A percentile compares a stretch with the other conserved stretches of the same genome.
Conservation (phyloP, 2,329 filamentous ascomycete species). For the Harringtonia aguacate region DNA sequence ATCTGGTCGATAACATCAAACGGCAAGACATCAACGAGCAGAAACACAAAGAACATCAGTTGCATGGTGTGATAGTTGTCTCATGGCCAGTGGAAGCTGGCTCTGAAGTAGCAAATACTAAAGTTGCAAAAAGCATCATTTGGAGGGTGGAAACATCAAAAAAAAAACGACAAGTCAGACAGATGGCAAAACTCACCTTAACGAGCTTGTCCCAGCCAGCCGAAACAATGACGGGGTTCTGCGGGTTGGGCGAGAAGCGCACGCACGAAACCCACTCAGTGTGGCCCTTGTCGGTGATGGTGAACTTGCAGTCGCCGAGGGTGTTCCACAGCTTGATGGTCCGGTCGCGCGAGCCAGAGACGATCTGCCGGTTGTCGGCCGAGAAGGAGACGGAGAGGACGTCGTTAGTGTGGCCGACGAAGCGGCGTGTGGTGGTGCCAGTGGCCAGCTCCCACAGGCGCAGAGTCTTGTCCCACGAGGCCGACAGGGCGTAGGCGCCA, state of each 20-base stretch:
- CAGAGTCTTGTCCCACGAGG: constrained; percentile 99
- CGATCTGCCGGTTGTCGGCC: constrained; percentile 99
- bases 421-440: constrained; percentile 93
- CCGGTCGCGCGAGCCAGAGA: constrained; percentile 95
- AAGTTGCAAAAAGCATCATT: constrained; percentile 83
- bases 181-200: constrained; percentile 69
- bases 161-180: constrained; percentile 4
- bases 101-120: constrained; percentile 99
- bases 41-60: constrained; percentile 48
- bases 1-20: not conserved
- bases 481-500: constrained; percentile 96
- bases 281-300: constrained; percentile 99
- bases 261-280: constrained; percentile 99
- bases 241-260: constrained; percentile 98
- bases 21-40: constrained; percentile 3
- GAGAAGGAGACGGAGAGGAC: constrained; percentile 99
- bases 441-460: constrained; percentile 98
- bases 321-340: constrained; percentile 99
- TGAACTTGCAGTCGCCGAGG: constrained; percentile 99
- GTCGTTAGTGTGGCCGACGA: constrained; percentile 98
- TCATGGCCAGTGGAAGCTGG: constrained; percentile 89
- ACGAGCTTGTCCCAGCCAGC: constrained; percentile 99
- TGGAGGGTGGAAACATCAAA: constrained; percentile 18
- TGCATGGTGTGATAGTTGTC: constrained; percentile 66
- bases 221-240: constrained; percentile 99